phyloP scores from a whole-genome alignment of 1,139 yeast species.

The Candida frijolesensis region DNA sequence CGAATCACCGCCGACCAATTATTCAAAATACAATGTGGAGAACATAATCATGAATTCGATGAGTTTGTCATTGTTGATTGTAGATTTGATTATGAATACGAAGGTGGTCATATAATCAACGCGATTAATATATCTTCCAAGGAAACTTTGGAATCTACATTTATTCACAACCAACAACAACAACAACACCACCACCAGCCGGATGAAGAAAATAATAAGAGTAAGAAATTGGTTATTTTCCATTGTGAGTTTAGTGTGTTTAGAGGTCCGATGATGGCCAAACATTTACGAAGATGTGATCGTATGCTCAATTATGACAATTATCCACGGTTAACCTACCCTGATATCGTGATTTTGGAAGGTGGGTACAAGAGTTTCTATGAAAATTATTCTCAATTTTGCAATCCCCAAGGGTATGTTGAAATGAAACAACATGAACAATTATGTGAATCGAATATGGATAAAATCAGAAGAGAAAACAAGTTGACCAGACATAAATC shows the following conservation, averaged over 20 bases:
- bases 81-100: slow-evolving; percentile 86
- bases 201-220: slow-evolving; percentile 13
- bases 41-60: slow-evolving; percentile 56
- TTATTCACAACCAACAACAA: slow-evolving; percentile 24
- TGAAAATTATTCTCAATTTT: slow-evolving; percentile 52
- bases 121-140: slow-evolving; percentile 80
- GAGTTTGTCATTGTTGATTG: slow-evolving; percentile 76
- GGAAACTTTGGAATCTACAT: slow-evolving; percentile 59
- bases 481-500: slow-evolving; percentile 45
- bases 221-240: slow-evolving; percentile 62
- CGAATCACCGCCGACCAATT: slow-evolving; percentile 71
- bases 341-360: slow-evolving; percentile 83
- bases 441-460: slow-evolving; percentile 73
- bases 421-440: slow-evolving; percentile 83
- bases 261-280: slow-evolving; percentile 92
- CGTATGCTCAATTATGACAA: slow-evolving; percentile 68
- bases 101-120: slow-evolving; percentile 88
- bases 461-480: slow-evolving; percentile 62
- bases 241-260: slow-evolving; percentile 95
- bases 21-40: slow-evolving; percentile 61
- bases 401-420: slow-evolving; percentile 77
- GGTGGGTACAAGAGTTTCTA: slow-evolving; percentile 90
- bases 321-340: slow-evolving; percentile 82
- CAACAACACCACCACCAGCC: neutral
- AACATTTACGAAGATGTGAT: slow-evolving; percentile 81